These are phyloP conservation scores for Pholiota molesta DNA, from an alignment of 768 basidiomycete species.

Conservation along the genomic window DNA sequence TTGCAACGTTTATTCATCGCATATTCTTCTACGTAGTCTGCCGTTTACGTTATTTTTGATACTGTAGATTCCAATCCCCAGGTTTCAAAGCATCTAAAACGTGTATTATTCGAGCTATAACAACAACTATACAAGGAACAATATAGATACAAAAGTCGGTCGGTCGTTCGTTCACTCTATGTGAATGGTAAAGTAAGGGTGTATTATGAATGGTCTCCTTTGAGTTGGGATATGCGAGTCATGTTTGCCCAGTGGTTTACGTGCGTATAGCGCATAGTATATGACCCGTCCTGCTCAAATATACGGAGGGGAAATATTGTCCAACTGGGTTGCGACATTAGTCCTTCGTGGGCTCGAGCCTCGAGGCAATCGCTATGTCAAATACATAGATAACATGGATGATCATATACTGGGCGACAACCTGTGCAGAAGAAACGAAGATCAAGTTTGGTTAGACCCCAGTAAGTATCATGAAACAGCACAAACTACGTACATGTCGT, in stretches of 20 bases:
- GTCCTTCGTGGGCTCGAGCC: too few relatives aligned
- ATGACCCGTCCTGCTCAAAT: not conserved
- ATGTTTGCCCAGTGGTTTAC: not conserved
- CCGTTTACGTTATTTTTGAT: too few relatives aligned
- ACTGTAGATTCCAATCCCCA: too few relatives aligned
- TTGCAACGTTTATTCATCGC: not conserved
- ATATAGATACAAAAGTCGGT: not conserved
- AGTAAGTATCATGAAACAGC: not conserved
- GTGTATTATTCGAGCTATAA: not conserved
- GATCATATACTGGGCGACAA: not conserved
- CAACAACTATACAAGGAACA: not conserved
- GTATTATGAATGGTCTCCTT: not conserved
- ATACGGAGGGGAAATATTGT: too few relatives aligned
- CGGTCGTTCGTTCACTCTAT: not conserved
- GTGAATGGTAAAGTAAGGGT: not conserved
- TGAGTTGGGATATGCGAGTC: not conserved
- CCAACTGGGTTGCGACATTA: too few relatives aligned
- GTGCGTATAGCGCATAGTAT: not conserved
- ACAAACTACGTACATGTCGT: slow-evolving; percentile 44
- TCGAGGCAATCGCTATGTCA: too few relatives aligned
- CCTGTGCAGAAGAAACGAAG: not conserved
- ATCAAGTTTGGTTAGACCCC: not conserved
- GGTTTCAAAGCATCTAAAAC: not conserved
- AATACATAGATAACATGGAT: not conserved
- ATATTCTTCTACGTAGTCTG: too few relatives aligned